These are phyloP conservation scores for Stephania japonica DNA, from an alignment of 164 flowering plant species.

Conservation along the genomic window DNA sequence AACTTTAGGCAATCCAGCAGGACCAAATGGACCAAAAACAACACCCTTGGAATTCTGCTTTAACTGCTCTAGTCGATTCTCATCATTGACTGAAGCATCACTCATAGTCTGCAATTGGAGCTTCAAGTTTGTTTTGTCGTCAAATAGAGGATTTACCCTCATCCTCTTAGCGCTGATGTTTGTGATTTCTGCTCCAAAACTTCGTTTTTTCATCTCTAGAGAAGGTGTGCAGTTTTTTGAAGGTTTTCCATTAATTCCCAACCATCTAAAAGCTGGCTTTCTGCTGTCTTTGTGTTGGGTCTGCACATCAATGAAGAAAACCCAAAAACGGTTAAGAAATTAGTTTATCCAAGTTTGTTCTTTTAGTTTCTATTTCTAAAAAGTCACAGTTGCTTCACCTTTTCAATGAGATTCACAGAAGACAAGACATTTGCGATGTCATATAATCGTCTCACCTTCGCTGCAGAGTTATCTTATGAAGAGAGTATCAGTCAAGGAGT, in stretches of 20 bases:
- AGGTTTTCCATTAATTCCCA: slow-evolving; percentile 44
- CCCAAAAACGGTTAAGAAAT: background rate
- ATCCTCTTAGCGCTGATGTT: slow-evolving; percentile 49
- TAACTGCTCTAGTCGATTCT: slow-evolving; percentile 19
- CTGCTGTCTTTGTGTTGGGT: slow-evolving; percentile 62
- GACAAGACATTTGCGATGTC: slow-evolving; percentile 96
- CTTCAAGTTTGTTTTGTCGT: slow-evolving; percentile 14
- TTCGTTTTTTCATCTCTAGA: slow-evolving; percentile 46
- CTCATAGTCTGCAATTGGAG: slow-evolving; percentile 21
- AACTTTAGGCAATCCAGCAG: slow-evolving; percentile 31
- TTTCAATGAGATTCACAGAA: slow-evolving; percentile 87
- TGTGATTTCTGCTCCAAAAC: slow-evolving; percentile 74
- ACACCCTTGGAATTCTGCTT: slow-evolving; percentile 32
- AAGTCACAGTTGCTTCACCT: slow-evolving; percentile 40
- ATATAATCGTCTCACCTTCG: slow-evolving; percentile 83
- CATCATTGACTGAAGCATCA: slow-evolving; percentile 24
- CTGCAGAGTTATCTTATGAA: slow-evolving; percentile 42
- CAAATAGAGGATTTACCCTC: slow-evolving; percentile 23
- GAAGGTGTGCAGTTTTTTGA: slow-evolving; percentile 12
- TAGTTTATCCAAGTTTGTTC: background rate
- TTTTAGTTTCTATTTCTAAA: background rate
- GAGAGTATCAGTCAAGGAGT: slow-evolving; percentile 17
- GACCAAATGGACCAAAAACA: slow-evolving; percentile 86
- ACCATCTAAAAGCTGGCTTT: slow-evolving; percentile 90
- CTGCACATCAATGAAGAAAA: slow-evolving; percentile 33